phyloP scores from a whole-genome alignment of 1,139 yeast genomes.

The Yamadazyma songkhlaensis region DNA sequence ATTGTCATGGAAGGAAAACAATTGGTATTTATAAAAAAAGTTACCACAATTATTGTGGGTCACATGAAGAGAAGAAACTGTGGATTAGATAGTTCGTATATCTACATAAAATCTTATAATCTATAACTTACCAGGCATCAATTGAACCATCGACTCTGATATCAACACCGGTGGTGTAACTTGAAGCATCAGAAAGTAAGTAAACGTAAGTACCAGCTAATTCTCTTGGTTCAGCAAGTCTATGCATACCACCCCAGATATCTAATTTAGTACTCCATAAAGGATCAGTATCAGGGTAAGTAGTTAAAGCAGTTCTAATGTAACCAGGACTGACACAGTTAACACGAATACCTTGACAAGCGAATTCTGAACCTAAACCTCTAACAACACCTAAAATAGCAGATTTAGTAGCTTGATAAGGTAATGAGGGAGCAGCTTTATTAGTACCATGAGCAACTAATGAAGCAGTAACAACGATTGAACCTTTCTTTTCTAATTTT shows the following conservation, averaged over 20 bases:
- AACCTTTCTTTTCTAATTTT: constrained; percentile 41
- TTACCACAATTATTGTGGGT: too few relatives aligned
- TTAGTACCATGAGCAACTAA: constrained; percentile 56
- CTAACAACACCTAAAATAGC: constrained; percentile 50
- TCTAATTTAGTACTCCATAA: constrained; percentile 31
- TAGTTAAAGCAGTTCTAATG: constrained; percentile 48
- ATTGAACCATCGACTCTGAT: constrained; percentile 29
- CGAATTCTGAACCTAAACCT: constrained; percentile 53
- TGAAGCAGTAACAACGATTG: constrained; percentile 58
- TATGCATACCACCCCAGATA: constrained; percentile 14
- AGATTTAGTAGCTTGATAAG: constrained; percentile 54
- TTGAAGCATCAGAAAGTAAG: constrained; percentile 35
- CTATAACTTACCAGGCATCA: constrained; percentile 10
- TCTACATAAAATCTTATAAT: too few relatives aligned
- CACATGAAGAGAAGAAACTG: too few relatives aligned
- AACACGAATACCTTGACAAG: constrained; percentile 46
- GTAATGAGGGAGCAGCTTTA: constrained; percentile 39
- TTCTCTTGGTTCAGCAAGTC: constrained; percentile 37
- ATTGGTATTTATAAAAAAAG: too few relatives aligned
- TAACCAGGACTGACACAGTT: constrained; percentile 57
- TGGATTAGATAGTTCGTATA: too few relatives aligned
- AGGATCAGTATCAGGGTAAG: constrained; percentile 32
- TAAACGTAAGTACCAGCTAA: constrained; percentile 40
- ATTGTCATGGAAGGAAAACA: too few relatives aligned
- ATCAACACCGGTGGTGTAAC: constrained; percentile 43